Percentiles rank a stretch among this genome's conserved stretches.
Conservation (phyloP, 495 filamentous ascomycete genomes). For the Recurvomyces mirabilis region DNA sequence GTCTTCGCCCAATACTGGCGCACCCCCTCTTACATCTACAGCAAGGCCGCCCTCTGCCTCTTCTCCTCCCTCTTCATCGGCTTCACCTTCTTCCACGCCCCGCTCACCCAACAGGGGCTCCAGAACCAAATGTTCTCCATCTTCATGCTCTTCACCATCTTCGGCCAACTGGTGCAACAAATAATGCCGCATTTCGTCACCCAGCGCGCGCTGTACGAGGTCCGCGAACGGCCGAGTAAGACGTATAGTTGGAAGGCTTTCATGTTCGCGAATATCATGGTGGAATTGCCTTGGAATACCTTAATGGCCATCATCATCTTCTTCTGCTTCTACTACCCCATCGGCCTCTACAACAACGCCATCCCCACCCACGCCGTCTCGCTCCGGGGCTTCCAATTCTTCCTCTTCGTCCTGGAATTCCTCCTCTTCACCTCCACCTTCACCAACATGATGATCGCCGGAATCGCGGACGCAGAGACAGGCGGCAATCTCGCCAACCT, state of each 20-base stretch:
- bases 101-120: slow-evolving; percentile 25
- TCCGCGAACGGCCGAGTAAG: slow-evolving; percentile 73
- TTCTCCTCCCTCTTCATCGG: slow-evolving; percentile 42
- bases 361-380: slow-evolving; percentile 41
- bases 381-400: slow-evolving; percentile 56
- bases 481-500: slow-evolving; percentile 52
- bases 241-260: slow-evolving; percentile 76
- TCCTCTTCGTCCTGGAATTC: slow-evolving; percentile 40
- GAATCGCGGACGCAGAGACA: slow-evolving; percentile 50
- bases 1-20: slow-evolving; percentile 33
- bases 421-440: slow-evolving; percentile 46
- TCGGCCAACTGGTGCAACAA: slow-evolving; percentile 38
- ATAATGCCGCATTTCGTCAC: slow-evolving; percentile 77
- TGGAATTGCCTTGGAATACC: slow-evolving; percentile 26
- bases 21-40: slow-evolving; percentile 36
- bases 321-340: slow-evolving; percentile 28
- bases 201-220: slow-evolving; percentile 72
- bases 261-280: slow-evolving; percentile 26
- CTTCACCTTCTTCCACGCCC: slow-evolving; percentile 36
- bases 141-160: slow-evolving; percentile 68
- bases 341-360: slow-evolving; percentile 61
- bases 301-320: slow-evolving; percentile 46
- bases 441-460: slow-evolving; percentile 54
- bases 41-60: slow-evolving; percentile 35
- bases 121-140: slow-evolving; percentile 65